phyloP scores from a whole-genome alignment of 2,329 filamentous ascomycete genomes.

The Pyrenophora teres region DNA sequence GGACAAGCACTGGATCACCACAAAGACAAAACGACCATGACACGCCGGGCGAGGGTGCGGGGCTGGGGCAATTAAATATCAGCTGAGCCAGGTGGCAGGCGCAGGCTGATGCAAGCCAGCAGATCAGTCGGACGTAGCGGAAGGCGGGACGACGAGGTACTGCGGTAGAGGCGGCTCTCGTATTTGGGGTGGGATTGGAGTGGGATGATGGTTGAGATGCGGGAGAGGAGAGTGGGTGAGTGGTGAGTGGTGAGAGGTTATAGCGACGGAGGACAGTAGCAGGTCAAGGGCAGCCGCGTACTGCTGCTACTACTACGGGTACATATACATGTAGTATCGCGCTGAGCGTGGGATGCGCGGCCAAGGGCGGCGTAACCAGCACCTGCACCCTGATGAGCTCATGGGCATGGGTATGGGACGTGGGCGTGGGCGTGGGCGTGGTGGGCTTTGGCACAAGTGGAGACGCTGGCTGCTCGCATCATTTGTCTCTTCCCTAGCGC shows the following conservation, averaged over 20 bases:
- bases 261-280: neutral
- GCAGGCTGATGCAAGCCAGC: slow-evolving; percentile 6
- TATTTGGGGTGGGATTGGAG: neutral
- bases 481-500: slow-evolving; percentile 11
- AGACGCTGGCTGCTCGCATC: slow-evolving; percentile 18
- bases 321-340: slow-evolving; percentile 12
- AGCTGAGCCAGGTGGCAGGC: neutral
- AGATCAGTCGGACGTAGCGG: neutral
- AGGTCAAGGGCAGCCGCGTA: too few species aligned
- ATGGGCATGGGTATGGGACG: too few species aligned
- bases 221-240: neutral
- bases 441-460: slow-evolving; percentile 6
- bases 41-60: neutral
- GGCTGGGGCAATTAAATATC: neutral
- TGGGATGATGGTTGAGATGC: neutral
- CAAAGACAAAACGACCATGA: slow-evolving; percentile 12
- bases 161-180: neutral
- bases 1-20: slow-evolving; percentile 6
- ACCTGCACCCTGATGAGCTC: slow-evolving; percentile 21
- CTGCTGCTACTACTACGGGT: neutral
- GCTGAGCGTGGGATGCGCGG: slow-evolving; percentile 22
- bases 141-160: neutral
- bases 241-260: slow-evolving; percentile 14
- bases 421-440: neutral
- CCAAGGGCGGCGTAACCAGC: slow-evolving; percentile 25